Evolutionary conservation across 768 basidiomycete genomes (phyloP), one percentile per base, ranked within the genome.

Genomic region (Mycena leptocephala): DNA sequence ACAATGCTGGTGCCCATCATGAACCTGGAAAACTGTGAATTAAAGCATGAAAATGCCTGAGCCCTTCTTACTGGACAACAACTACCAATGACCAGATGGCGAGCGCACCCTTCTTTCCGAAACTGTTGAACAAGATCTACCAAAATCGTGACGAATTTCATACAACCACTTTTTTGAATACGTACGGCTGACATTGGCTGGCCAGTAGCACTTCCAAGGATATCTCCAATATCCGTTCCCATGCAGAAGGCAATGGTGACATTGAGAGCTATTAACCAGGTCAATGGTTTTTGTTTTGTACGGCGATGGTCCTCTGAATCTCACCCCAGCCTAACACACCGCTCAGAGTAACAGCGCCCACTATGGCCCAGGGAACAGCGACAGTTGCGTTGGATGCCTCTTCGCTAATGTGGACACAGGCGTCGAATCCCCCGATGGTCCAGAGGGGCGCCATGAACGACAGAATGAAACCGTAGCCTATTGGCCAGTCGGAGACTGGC

Each of bases 311-410:
- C 6, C 14, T 24, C 3, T 5, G 6, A 24, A 24, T 55, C 53
- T 28, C 53, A 55, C 53, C 53, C 53, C 53, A 55, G 14, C 30
- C 30, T 6, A 33, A 32, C 32, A 59, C 20, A 18, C 58, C 86
- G 28, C 87, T 86, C 56, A 89, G 86, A 5, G 81, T 84, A 39
- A 88, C 87, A 9, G 91, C 85, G 32, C 72, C 72, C 41, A 84
- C 85, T 62, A 92, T 91, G 20, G 89, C 90, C 85, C 87, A 89
- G 1, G 91, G 91, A 9, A 91, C 90, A 7, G 90, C 90, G 0
- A 84, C 85, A 28, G 87, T 86, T 9, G 91, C 91, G 73, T 92
- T 91, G 10, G 88, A 86, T 13, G 89, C 89, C 79, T 91, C 90
- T 72, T 90, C 90, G 58, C 88, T 89, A 70, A 91, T 90, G 76